Conservation (phyloP, 1,284 basidiomycete genomes). For the Ustilago crameri region DNA sequence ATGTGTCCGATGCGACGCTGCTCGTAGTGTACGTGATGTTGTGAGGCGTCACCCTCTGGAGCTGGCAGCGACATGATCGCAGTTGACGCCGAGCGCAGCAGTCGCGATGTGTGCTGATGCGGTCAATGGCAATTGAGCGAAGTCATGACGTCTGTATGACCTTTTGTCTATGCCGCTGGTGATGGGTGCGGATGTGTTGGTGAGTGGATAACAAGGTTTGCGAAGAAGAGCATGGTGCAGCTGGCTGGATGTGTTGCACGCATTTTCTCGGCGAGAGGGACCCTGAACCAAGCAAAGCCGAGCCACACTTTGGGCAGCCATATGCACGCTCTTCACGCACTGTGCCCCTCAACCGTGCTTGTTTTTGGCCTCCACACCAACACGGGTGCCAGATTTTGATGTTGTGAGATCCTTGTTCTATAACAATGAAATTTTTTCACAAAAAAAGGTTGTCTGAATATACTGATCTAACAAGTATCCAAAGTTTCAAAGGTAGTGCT, state of each 20-base stretch:
- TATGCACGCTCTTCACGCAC: slow-evolving; percentile 12
- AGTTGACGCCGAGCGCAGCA: background rate
- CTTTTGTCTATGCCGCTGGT: too few species aligned
- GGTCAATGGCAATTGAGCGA: too few species aligned
- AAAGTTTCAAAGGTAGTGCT: too few species aligned
- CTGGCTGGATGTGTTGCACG: background rate
- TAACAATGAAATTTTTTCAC: too few species aligned
- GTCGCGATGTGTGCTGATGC: too few species aligned
- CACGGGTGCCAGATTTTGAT: slow-evolving; percentile 5
- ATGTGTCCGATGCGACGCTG: slow-evolving; percentile 40
- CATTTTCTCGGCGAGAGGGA: slow-evolving; percentile 3
- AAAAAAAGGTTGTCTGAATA: too few species aligned
- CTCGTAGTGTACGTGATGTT: slow-evolving; percentile 11
- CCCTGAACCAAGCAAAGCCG: slow-evolving; percentile 8
- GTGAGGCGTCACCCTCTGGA: background rate
- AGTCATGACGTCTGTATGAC: too few species aligned
- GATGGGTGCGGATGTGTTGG: background rate
- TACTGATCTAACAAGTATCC: too few species aligned
- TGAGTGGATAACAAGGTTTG: too few species aligned
- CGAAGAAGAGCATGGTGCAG: slow-evolving; percentile 7
- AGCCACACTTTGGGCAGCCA: slow-evolving; percentile 7
- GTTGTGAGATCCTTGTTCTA: background rate
- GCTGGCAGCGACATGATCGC: slow-evolving; percentile 13
- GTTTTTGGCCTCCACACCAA: slow-evolving; percentile 18
- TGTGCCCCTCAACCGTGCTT: background rate